phyloP scores from a whole-genome alignment of 306 rosid genomes.

The Herpetospermum pedunculosum region DNA sequence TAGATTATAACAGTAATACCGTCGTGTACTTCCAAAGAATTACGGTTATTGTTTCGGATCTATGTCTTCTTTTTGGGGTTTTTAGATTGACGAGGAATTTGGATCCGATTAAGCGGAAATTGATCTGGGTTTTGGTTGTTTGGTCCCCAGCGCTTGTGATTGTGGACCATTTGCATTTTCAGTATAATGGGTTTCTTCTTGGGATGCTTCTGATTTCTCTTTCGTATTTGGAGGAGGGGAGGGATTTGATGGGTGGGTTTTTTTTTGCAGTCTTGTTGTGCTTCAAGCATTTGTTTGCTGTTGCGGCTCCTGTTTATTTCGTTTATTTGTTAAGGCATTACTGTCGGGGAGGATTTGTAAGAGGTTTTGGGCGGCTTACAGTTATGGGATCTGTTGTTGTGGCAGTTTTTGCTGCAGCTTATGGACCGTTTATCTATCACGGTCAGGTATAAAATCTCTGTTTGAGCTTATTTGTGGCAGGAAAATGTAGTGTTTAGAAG shows the following conservation, averaged over 20 bases:
- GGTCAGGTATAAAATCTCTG: slow-evolving; percentile 54
- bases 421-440: slow-evolving; percentile 70
- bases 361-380: slow-evolving; percentile 49
- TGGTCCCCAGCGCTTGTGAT: slow-evolving; percentile 90
- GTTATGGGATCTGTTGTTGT: slow-evolving; percentile 52
- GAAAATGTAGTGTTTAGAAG: neutral
- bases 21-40: slow-evolving; percentile 58
- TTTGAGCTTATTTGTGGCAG: neutral
- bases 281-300: slow-evolving; percentile 86
- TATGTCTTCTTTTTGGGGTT: slow-evolving; percentile 58
- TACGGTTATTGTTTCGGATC: slow-evolving; percentile 57
- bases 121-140: slow-evolving; percentile 55
- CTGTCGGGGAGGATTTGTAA: slow-evolving; percentile 57
- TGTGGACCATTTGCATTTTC: slow-evolving; percentile 88
- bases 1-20: slow-evolving; percentile 36
- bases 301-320: slow-evolving; percentile 80
- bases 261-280: slow-evolving; percentile 60
- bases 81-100: slow-evolving; percentile 35
- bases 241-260: slow-evolving; percentile 74
- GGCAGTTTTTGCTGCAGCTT: slow-evolving; percentile 57
- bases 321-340: slow-evolving; percentile 80
- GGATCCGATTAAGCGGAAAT: slow-evolving; percentile 37
- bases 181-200: slow-evolving; percentile 85
- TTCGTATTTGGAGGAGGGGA: slow-evolving; percentile 78
- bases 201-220: slow-evolving; percentile 76